A percentile compares a stretch with the other conserved stretches of the same genome.
phyloP scores from a whole-genome alignment of 1,284 basidiomycete genomes.

The Golubevia sp. region DNA sequence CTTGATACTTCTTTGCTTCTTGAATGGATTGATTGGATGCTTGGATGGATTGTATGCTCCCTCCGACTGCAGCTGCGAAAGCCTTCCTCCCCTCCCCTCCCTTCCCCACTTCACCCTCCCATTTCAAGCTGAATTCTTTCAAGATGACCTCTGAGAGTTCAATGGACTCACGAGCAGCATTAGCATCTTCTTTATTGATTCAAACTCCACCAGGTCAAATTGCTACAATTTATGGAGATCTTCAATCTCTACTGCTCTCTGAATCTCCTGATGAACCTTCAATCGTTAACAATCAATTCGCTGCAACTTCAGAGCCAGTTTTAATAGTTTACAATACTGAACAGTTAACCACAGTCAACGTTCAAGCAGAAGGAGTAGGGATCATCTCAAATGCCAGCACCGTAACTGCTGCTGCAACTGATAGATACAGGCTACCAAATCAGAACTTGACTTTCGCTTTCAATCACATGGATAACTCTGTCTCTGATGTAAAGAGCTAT shows the following conservation, averaged over 20 bases:
- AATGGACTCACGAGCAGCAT: too few species aligned
- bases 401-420: background rate
- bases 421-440: background rate
- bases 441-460: background rate
- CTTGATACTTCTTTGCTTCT: too few species aligned
- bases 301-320: background rate
- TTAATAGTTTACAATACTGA: slow-evolving; percentile 1
- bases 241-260: slow-evolving; percentile 24
- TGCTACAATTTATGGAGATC: slow-evolving; percentile 38
- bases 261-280: slow-evolving; percentile 3
- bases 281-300: background rate
- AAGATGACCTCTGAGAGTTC: too few species aligned
- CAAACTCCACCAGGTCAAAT: slow-evolving; percentile 42
- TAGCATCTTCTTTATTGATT: slow-evolving; percentile 13
- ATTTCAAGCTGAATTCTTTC: too few species aligned
- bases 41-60: too few species aligned
- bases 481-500: too few species aligned
- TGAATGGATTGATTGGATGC: too few species aligned
- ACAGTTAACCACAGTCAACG: slow-evolving; percentile 15
- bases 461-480: background rate
- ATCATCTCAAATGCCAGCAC: slow-evolving; percentile 12
- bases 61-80: too few species aligned
- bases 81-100: too few species aligned
- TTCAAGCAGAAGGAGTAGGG: slow-evolving; percentile 5
- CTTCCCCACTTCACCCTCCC: too few species aligned